Conservation (phyloP, 2,329 filamentous ascomycete species). For the Alternaria hordeiaustralica region DNA sequence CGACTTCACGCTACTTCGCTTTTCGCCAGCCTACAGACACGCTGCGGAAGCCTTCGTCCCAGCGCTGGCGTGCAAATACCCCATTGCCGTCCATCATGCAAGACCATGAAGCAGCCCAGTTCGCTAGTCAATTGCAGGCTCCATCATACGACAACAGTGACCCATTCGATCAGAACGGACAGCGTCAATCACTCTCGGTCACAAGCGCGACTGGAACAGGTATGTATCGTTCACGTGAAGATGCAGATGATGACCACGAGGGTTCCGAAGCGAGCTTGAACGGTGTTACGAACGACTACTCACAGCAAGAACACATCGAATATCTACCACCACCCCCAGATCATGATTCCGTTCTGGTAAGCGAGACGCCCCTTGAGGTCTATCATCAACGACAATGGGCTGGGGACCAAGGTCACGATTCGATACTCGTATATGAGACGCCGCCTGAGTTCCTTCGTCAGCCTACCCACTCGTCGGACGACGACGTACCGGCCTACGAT, state of each 20-base stretch:
- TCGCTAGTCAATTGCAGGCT: constrained; percentile 10
- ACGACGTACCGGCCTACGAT: neutral
- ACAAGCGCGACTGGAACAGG: neutral
- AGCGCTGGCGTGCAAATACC: constrained; percentile 14
- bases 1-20: constrained; percentile 1
- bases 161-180: neutral
- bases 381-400: neutral
- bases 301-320: neutral
- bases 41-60: constrained; percentile 2
- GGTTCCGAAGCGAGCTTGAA: constrained; percentile 5
- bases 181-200: neutral
- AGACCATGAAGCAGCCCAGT: constrained; percentile 8
- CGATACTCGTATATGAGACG: constrained; percentile 13
- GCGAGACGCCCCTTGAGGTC: neutral
- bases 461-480: neutral
- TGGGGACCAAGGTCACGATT: neutral
- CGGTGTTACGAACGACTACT: neutral
- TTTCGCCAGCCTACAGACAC: neutral
- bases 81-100: constrained; percentile 22
- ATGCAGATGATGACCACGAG: neutral
- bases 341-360: neutral
- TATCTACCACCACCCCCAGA: neutral
- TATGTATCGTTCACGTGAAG: neutral
- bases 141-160: neutral
- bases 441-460: constrained; percentile 2